These are phyloP conservation scores for Postia placenta DNA, from an alignment of 768 basidiomycete species.

Conservation along the genomic window DNA sequence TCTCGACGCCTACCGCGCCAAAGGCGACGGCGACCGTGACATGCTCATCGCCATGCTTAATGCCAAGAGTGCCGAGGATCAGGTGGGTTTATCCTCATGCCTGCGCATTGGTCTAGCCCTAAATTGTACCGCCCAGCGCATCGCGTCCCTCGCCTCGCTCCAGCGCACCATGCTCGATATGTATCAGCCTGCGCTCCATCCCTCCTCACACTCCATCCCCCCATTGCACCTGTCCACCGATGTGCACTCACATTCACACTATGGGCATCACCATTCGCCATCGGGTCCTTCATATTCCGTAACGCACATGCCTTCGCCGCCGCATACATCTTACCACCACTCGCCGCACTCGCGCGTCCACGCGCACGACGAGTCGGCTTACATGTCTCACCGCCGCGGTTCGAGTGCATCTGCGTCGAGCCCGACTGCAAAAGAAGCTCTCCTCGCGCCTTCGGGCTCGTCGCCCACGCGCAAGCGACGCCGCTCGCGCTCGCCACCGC, in stretches of 20 bases:
- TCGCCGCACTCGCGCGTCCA: slow-evolving; percentile 1
- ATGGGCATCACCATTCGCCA: slow-evolving; percentile 10
- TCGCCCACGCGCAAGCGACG: slow-evolving; percentile 44
- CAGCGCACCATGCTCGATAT: slow-evolving; percentile 69
- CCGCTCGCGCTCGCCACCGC: slow-evolving; percentile 53
- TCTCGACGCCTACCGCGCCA: slow-evolving; percentile 74
- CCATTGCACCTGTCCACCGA: slow-evolving; percentile 11
- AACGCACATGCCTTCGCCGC: slow-evolving; percentile 21
- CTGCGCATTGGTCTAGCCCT: slow-evolving; percentile 3
- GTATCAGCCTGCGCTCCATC: slow-evolving; percentile 24
- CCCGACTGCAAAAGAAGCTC: slow-evolving; percentile 6
- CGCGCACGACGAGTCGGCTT: background rate
- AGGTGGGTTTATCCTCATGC: slow-evolving; percentile 41
- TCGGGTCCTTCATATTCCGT: slow-evolving; percentile 6
- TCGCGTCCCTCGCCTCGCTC: slow-evolving; percentile 63
- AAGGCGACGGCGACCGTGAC: slow-evolving; percentile 89
- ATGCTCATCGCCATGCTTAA: slow-evolving; percentile 88
- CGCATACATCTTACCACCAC: slow-evolving; percentile 19
- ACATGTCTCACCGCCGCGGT: background rate
- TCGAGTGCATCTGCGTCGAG: background rate
- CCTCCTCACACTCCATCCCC: slow-evolving; percentile 12
- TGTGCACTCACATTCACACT: slow-evolving; percentile 2
- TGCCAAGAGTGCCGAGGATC: slow-evolving; percentile 90
- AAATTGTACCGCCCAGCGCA: slow-evolving; percentile 40
- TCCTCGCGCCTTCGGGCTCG: slow-evolving; percentile 1